Evolutionary conservation across 768 basidiomycete species (phyloP), one percentile per base, ranked within the genome.

Genomic region (Collybia nuda): DNA sequence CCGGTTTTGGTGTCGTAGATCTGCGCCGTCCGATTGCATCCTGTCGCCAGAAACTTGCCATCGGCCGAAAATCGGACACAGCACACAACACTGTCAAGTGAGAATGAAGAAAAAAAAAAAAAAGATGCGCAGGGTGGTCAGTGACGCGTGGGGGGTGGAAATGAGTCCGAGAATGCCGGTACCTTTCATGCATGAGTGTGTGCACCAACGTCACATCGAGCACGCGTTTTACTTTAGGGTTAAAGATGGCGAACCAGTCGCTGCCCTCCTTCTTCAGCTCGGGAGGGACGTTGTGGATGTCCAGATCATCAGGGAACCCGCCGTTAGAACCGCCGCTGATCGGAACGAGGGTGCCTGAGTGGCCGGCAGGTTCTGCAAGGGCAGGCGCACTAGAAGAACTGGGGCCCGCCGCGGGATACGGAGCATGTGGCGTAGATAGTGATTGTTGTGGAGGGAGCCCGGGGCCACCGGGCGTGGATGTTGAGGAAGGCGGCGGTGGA

Each of bases 1-100:
- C 96, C 96, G 1, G 93, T 90, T 70, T 90, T 88, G 29, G 88
- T 89, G 66, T 98, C 93, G 63, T 90, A 98, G 51, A 99, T 93
- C 67, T 97, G 96, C 17, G 94, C 93, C 0, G 90, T 91, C 37
- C 92, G 80, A 70, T 98, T 98, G 71, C 95, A 98, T 11, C 95
- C 96, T 9, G 95, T 97, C 23, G 95, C 96, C 39, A 98, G 79
- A 59, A 77, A 90, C 66, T 90, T 92, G 15, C 96, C 96, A 63
- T 98, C 94, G 18, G 87, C 84, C 12, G 93, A 96, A 69, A 98
- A 97, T 48, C 88, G 82, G 6, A 98, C 94, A 64, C 94, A 98
- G 67, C 96, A 98, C 2, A 80, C 79, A 7, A 79, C 77, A 58
- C 79, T 79, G 14, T n/a, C n/a, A n/a, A n/a, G n/a, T n/a, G n/a